A percentile compares a stretch with the other conserved stretches of the same genome.
These are phyloP conservation scores for Trametes gibbosa DNA, from an alignment of 768 basidiomycete genomes.

Conservation along the genomic window DNA sequence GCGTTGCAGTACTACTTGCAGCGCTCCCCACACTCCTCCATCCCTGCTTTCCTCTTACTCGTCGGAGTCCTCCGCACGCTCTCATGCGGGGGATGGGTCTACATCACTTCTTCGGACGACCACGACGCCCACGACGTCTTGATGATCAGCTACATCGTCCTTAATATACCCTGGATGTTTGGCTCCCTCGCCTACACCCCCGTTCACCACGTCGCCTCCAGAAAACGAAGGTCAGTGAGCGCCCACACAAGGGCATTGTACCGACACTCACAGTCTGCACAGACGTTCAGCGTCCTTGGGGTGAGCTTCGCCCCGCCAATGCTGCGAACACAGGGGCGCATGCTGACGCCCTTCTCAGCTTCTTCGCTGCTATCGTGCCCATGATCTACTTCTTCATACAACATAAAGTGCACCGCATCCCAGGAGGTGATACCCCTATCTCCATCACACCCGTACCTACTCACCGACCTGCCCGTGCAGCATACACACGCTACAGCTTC, in stretches of 20 bases:
- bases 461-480: constrained; percentile 36
- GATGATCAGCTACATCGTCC: constrained; percentile 85
- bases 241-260: neutral
- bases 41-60: constrained; percentile 52
- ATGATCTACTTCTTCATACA: constrained; percentile 83
- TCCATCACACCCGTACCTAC: neutral
- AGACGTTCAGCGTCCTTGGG: constrained; percentile 53
- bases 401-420: constrained; percentile 76
- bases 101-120: constrained; percentile 80
- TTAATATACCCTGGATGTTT: constrained; percentile 88
- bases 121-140: constrained; percentile 82
- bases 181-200: constrained; percentile 61
- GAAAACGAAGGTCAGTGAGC: constrained; percentile 50
- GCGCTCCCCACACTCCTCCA: constrained; percentile 38
- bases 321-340: neutral
- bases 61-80: constrained; percentile 72
- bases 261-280: neutral
- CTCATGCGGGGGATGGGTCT: constrained; percentile 90
- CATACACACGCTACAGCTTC: constrained; percentile 83
- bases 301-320: constrained; percentile 34
- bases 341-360: constrained; percentile 41
- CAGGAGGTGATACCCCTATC: constrained; percentile 57
- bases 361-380: constrained; percentile 67
- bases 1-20: constrained; percentile 61
- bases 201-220: constrained; percentile 35